A percentile compares a stretch with the other conserved stretches of the same genome.
phyloP scores from a whole-genome alignment of 2,329 filamentous ascomycete species.

The Fusarium ramigenum region DNA sequence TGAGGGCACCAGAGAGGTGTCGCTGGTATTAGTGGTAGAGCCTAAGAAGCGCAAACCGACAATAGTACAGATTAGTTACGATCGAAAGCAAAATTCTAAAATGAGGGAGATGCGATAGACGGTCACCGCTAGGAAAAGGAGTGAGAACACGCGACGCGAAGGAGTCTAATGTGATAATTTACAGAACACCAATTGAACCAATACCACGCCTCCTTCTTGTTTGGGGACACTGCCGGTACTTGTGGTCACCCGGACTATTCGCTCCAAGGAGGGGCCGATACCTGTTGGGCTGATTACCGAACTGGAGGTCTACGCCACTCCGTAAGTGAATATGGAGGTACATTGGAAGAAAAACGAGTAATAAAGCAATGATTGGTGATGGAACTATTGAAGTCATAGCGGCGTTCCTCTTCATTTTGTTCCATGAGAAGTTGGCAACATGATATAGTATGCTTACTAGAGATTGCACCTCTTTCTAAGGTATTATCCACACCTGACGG shows the following conservation, averaged over 20 bases:
- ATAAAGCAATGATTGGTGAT: background rate
- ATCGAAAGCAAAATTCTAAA: background rate
- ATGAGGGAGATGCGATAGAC: background rate
- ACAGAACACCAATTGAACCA: conserved; percentile 2
- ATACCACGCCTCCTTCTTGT: conserved; percentile 13
- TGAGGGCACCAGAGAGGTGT: conserved; percentile 6
- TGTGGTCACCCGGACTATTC: conserved; percentile 9
- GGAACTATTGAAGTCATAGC: background rate
- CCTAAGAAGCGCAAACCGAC: conserved; percentile 10
- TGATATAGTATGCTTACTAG: background rate
- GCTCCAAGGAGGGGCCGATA: background rate
- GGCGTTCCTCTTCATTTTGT: background rate
- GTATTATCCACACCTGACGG: background rate
- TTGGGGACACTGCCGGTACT: conserved; percentile 15
- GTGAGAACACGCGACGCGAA: conserved; percentile 8
- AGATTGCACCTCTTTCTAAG: background rate
- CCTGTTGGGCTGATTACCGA: conserved; percentile 23
- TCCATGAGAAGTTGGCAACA: background rate
- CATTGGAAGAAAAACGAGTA: background rate
- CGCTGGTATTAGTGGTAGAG: conserved; percentile 12
- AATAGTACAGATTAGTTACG: background rate
- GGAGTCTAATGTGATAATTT: conserved; percentile 10
- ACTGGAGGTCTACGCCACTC: background rate
- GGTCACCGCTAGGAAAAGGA: conserved; percentile 6
- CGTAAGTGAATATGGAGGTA: background rate